A percentile compares a stretch with the other conserved stretches of the same genome.
Evolutionary conservation across 192 early-diverging fungal species (phyloP).

Genomic region (Coemansia asiatica): DNA sequence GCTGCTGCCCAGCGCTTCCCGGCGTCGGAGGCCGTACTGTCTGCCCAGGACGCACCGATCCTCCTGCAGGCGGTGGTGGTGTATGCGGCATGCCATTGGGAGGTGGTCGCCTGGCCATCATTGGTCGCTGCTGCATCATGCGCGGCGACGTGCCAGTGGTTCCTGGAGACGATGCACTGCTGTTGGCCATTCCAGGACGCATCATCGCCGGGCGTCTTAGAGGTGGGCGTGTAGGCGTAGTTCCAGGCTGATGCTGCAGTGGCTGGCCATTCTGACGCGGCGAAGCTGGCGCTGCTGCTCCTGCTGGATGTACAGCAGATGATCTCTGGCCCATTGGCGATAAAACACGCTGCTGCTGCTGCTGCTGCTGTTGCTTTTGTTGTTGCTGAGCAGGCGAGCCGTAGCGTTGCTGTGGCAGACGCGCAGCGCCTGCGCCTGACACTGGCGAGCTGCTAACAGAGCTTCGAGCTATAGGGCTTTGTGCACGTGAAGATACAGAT

Average conservation of each 20-base stretch:
- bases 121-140: neutral
- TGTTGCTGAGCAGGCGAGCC: neutral
- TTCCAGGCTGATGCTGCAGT: neutral
- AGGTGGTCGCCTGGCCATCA: neutral
- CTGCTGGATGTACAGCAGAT: neutral
- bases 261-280: slow-evolving; percentile 5
- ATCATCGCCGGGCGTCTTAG: neutral
- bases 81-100: slow-evolving; percentile 1
- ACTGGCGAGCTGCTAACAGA: neutral
- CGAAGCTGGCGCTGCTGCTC: neutral
- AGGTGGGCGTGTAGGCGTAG: slow-evolving; percentile 7
- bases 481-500: neutral
- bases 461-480: neutral
- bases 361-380: slow-evolving; percentile 6
- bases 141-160: neutral
- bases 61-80: neutral
- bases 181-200: neutral
- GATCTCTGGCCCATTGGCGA: neutral
- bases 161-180: neutral
- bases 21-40: neutral
- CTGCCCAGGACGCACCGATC: neutral
- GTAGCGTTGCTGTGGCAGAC: neutral
- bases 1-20: neutral
- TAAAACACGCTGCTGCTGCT: slow-evolving; percentile 1
- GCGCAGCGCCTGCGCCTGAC: neutral